These are phyloP conservation scores for Medicago truncatula DNA, from an alignment of 306 rosid genomes.

Conservation along the genomic window DNA sequence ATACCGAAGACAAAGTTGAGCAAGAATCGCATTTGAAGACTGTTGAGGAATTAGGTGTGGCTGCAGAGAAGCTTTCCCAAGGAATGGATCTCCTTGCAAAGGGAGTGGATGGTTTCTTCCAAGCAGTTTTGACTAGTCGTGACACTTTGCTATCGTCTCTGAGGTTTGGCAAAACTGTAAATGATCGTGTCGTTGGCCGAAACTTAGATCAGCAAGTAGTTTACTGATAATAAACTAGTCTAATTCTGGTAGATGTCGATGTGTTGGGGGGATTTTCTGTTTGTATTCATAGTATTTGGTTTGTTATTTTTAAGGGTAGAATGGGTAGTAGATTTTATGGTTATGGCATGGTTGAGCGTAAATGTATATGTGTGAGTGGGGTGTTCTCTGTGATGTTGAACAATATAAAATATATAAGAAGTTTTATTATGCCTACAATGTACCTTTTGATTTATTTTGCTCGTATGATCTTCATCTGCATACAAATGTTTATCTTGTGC, in stretches of 20 bases:
- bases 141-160: constrained; percentile 66
- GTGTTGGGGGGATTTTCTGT: constrained; percentile 33
- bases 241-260: constrained; percentile 18
- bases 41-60: constrained; percentile 49
- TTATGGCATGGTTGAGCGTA: constrained; percentile 13
- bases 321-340: constrained; percentile 35
- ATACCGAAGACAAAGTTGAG: constrained; percentile 31
- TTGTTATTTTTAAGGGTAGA: constrained; percentile 32
- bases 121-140: constrained; percentile 66
- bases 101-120: constrained; percentile 74
- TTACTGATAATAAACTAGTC: constrained; percentile 40
- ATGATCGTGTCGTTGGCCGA: constrained; percentile 39
- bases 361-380: constrained; percentile 51
- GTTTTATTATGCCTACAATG: constrained; percentile 13
- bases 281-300: constrained; percentile 6
- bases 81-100: constrained; percentile 77
- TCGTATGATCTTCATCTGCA: neutral
- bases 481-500: neutral
- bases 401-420: constrained; percentile 41
- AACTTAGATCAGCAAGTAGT: constrained; percentile 42
- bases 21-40: constrained; percentile 44
- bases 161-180: constrained; percentile 54
- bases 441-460: neutral
- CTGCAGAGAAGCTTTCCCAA: constrained; percentile 59
- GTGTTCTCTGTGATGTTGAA: constrained; percentile 40